Evolutionary conservation across 2,329 filamentous ascomycete species (phyloP), one percentile per base, ranked within the genome.

Genomic region (Aspergillus ibericus): DNA sequence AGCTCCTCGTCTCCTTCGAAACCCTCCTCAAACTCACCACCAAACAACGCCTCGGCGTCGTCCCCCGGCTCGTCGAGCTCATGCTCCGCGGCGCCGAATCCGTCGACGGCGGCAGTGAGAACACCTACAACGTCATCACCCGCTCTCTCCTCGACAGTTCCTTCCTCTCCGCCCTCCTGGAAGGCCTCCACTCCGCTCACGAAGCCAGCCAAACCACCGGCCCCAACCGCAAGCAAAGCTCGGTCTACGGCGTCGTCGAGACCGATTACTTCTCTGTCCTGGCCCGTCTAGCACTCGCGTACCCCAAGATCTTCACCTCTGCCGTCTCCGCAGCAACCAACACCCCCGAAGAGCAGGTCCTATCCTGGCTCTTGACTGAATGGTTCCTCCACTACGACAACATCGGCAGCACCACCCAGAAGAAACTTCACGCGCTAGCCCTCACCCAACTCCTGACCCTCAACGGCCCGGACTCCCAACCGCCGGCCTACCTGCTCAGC

Each of bases 241-340:
- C 85, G 29, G 84, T 97, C 34, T 88, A 89, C 66, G 86, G 87
- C 12, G 83, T 92, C 10, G 88, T 90, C 0, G 87, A 96, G 70
- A 90, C 90, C 0, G 91, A 96, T 70, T 96, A 96, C 72, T 89
- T 96, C 69, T 85, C 86, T 4, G 86, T 98, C 2, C 81, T 99
- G 2, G 88, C 91, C 1, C 88, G 93, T 1, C 83, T 98, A 15
- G 85, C 88, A 0, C 78, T 96, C 2, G 87, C 88, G 0, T 89
- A 89, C 36, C 91, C 93, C 0, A 76, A 76, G 2, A 79, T 90
- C 1, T 89, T 96, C 64, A 78, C 88, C 12, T 78, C 81, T 47
- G 82, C 81, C 0, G 68, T 85, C 52, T 68, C 70, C 8, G 71
- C 76, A 10, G 71, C 77, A 9, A 70, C 70, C 20, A 66, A 67